Evolutionary conservation across 2,329 filamentous ascomycete species (phyloP).

Genomic region (Macrophomina phaseolina): DNA sequence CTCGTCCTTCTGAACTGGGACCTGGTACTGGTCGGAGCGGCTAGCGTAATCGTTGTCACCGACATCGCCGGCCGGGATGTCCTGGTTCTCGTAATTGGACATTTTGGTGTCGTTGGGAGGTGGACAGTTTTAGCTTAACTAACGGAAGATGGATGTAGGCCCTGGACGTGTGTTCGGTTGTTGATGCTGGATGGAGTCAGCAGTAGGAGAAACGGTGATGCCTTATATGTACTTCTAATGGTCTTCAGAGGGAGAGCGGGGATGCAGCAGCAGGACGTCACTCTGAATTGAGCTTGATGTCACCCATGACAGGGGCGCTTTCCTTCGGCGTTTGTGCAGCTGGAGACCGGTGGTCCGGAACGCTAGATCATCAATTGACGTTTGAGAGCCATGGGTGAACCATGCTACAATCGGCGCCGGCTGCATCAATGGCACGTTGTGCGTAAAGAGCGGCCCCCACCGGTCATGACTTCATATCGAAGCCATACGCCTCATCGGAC

Average conservation of each 20-base stretch:
- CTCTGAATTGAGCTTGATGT: slow-evolving; percentile 1
- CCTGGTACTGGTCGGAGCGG: slow-evolving; percentile 53
- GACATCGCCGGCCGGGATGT: slow-evolving; percentile 41
- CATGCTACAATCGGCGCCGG: not conserved
- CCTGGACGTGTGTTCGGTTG: not conserved
- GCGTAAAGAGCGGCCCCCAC: not conserved
- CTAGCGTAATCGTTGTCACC: slow-evolving; percentile 54
- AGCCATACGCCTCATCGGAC: not conserved
- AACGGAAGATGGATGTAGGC: not conserved
- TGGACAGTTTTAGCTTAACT: not conserved
- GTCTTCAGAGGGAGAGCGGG: not conserved
- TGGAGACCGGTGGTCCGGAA: not conserved
- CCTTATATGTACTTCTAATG: not conserved
- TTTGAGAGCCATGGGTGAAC: too few species aligned
- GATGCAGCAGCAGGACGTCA: not conserved
- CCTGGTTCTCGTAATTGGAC: slow-evolving; percentile 19
- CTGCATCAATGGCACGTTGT: not conserved
- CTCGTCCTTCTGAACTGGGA: slow-evolving; percentile 56
- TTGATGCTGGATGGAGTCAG: too few species aligned
- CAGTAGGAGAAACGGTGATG: not conserved
- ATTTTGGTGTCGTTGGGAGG: not conserved
- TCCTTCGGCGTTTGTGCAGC: not conserved
- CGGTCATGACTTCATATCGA: slow-evolving; percentile 1
- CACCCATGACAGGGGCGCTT: not conserved
- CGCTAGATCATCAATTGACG: not conserved